phyloP scores from a whole-genome alignment of 805 yeast species.

The Cyberlindnera meyerae region DNA sequence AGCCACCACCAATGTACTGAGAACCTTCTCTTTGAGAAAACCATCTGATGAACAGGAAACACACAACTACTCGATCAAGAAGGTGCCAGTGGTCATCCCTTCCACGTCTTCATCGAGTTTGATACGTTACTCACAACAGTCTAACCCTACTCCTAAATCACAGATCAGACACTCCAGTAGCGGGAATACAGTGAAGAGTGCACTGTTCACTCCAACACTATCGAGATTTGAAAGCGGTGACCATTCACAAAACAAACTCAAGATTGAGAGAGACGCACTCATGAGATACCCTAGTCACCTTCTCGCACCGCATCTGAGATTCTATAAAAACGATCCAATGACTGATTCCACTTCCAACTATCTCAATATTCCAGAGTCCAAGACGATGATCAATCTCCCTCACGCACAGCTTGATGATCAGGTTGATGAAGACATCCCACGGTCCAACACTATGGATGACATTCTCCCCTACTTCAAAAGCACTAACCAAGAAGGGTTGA shows the following conservation, averaged over 20 bases:
- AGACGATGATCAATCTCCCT: constrained; percentile 1
- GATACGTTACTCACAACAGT: not conserved
- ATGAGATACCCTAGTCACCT: constrained; percentile 24
- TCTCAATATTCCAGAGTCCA: no score
- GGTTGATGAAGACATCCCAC: constrained; percentile 21
- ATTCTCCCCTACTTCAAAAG: constrained; percentile 14
- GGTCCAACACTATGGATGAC: constrained; percentile 14
- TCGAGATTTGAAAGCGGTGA: constrained; percentile 5
- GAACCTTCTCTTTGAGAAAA: not conserved
- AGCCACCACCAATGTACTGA: no score
- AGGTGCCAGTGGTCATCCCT: constrained; percentile 21
- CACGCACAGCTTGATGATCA: not conserved
- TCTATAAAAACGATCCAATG: no score
- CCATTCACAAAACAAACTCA: constrained; percentile 9
- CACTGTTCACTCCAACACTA: constrained; percentile 12
- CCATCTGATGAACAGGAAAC: not conserved
- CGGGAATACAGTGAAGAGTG: constrained; percentile 2
- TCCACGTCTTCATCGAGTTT: constrained; percentile 18
- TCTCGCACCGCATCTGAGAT: constrained; percentile 25
- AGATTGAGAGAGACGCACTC: constrained; percentile 24
- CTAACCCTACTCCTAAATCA: not conserved
- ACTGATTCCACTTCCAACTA: no score
- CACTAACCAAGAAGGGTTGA: constrained; percentile 7
- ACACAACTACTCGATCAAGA: constrained; percentile 18
- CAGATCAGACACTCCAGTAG: not conserved